A percentile compares a stretch with the other conserved stretches of the same genome.
These are phyloP conservation scores for Leptosphaerulina australis DNA, from an alignment of 2,329 filamentous ascomycete species.

Conservation along the genomic window DNA sequence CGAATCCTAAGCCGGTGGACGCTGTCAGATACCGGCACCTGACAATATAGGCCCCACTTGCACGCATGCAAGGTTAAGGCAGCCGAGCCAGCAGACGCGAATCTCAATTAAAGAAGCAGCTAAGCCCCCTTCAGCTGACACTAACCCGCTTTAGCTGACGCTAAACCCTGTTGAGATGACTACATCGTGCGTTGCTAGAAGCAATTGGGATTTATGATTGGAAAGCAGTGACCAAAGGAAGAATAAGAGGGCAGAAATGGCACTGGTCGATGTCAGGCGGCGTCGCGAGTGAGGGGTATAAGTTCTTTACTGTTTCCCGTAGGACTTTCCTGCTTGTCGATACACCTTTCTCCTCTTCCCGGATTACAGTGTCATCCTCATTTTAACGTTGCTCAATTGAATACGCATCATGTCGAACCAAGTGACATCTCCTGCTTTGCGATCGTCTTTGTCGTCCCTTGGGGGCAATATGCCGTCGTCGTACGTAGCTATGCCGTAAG, in stretches of 20 bases:
- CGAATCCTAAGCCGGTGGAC: constrained; percentile 2
- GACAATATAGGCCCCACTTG: constrained; percentile 7
- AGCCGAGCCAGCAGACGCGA: neutral
- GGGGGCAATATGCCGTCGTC: neutral
- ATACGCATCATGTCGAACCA: neutral
- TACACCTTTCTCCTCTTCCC: neutral
- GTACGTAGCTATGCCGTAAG: neutral
- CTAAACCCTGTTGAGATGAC: constrained; percentile 5
- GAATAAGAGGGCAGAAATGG: neutral
- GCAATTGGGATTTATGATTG: constrained; percentile 1
- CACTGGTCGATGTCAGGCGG: neutral
- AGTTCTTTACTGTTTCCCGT: neutral
- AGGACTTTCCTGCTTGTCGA: neutral
- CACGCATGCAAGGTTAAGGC: constrained; percentile 1
- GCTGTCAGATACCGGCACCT: constrained; percentile 12
- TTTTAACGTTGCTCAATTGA: no score
- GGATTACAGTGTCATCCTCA: no score
- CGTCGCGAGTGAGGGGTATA: constrained; percentile 1
- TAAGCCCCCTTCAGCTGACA: constrained; percentile 5
- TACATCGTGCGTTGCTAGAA: neutral
- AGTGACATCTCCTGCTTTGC: neutral
- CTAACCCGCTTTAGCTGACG: neutral
- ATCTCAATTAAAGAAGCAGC: neutral
- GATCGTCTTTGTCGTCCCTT: neutral
- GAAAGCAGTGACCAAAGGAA: neutral